Evolutionary conservation across 352 stramenopile species (phyloP), one percentile per base, ranked within the genome.

Genomic region (Saprolegnia diclina): DNA sequence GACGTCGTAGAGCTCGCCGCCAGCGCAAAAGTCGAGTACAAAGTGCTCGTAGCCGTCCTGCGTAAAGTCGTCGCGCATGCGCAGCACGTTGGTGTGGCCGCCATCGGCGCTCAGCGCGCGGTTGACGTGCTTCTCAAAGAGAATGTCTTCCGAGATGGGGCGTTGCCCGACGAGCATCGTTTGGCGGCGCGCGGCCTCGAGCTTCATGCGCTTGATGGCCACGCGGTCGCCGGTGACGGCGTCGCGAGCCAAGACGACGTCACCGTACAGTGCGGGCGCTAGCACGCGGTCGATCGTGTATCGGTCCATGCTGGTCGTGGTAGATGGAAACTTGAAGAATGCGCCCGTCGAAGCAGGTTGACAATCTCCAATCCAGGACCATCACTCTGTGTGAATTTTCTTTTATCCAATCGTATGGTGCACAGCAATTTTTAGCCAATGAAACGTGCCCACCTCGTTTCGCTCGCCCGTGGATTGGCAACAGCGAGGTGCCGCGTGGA

Each of bases 21-120:
- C 75, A 42, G 77, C 70, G 64, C 82, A 91, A 67, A 79, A 92
- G 67, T 90, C 81, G 35, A 88, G 87, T 5, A 94, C 79, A 55
- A 94, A 83, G 75, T 92, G 91, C 38, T 91, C 48, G 44, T 89
- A 94, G 22, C 84, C 84, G 72, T 94, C 83, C 63, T 87, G 86
- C 66, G 89, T 79, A 45, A 94, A 90, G 71, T 94, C 85, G 38
- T 89, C 80, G 64, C 81, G 83, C 71, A 92, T 74, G 18, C 74
- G 75, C 35, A 94, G 77, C 59, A 94, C 71, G 64, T 91, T 79
- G 53, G 65, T 57, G 73, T 93, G 81, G 61, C 83, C 83, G 29
- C 82, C 81, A 24, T 88, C 75, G 56, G 74, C 75, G 65, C 80
- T 87, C 40, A 94, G 72, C 64, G 83, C 76, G 56, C 82, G 82